Percentiles rank a stretch among this genome's conserved stretches.
Conservation (phyloP, 129 eudicot genomes). For the Centella asiatica region DNA sequence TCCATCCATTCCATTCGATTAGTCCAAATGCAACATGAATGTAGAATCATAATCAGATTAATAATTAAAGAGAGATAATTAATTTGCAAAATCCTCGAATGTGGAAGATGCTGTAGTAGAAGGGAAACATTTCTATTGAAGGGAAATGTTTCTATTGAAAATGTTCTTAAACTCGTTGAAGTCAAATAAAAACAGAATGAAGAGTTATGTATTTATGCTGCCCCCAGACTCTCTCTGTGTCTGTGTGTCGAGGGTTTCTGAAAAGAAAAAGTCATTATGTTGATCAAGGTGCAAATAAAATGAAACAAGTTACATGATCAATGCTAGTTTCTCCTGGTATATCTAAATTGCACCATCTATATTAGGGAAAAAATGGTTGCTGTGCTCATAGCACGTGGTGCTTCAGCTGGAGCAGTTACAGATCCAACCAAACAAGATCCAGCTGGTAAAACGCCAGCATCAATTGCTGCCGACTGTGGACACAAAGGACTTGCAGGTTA, state of each 20-base stretch:
- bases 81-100: too few species aligned
- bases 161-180: too few species aligned
- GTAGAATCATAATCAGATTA: too few species aligned
- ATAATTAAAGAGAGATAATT: too few species aligned
- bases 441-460: slow-evolving; percentile 79
- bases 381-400: slow-evolving; percentile 82
- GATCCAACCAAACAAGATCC: slow-evolving; percentile 79
- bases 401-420: slow-evolving; percentile 91
- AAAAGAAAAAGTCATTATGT: background rate
- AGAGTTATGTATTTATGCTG: too few species aligned
- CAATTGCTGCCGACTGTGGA: slow-evolving; percentile 65
- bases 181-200: too few species aligned
- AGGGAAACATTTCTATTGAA: too few species aligned
- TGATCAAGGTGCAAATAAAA: background rate
- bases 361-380: slow-evolving; percentile 95
- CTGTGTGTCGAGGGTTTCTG: background rate
- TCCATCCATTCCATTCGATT: too few species aligned
- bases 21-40: too few species aligned
- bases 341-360: background rate
- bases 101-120: too few species aligned
- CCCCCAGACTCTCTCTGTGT: background rate
- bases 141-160: too few species aligned
- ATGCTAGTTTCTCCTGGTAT: background rate
- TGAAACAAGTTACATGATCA: background rate
- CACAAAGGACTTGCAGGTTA: slow-evolving; percentile 93